Conservation (phyloP, 1,284 basidiomycete species). For the Hemileccinum hortonii region DNA sequence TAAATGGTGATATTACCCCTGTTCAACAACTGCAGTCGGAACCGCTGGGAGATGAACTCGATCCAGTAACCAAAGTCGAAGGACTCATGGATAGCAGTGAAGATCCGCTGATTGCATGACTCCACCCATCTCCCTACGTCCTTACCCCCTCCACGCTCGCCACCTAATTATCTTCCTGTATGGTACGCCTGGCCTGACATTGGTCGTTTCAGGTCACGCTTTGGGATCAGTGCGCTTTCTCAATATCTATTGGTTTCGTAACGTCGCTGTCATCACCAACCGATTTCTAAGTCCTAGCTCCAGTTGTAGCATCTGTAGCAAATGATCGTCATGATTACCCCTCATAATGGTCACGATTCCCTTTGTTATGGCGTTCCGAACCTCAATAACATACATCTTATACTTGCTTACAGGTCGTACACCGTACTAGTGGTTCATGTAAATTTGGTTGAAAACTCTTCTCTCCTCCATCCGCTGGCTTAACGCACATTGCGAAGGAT, state of each 20-base stretch:
- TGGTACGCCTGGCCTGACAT: constrained; percentile 9
- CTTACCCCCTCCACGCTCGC: constrained; percentile 2
- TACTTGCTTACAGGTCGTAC: constrained; percentile 38
- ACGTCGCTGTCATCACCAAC: constrained; percentile 24
- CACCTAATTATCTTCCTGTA: constrained; percentile 12
- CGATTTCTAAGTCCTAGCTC: constrained; percentile 24
- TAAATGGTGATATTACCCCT: constrained; percentile 48
- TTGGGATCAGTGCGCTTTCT: constrained; percentile 24
- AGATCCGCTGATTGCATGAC: constrained; percentile 57
- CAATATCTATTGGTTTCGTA: constrained; percentile 36
- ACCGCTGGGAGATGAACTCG: constrained; percentile 60
- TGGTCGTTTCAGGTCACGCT: constrained; percentile 14
- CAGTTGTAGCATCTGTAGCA: constrained; percentile 35
- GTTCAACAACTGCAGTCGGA: constrained; percentile 52
- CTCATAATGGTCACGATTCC: constrained; percentile 35
- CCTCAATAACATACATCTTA: constrained; percentile 39
- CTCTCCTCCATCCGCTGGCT: constrained; percentile 3
- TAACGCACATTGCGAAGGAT: constrained; percentile 53
- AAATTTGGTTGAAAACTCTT: constrained; percentile 21
- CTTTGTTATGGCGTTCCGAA: constrained; percentile 25
- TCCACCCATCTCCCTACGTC: background rate
- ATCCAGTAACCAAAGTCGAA: constrained; percentile 60
- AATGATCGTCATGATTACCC: constrained; percentile 39
- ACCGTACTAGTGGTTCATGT: constrained; percentile 34
- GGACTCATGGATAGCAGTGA: constrained; percentile 75